Conservation (phyloP, 805 yeast species). For the Candida tallmaniae region DNA sequence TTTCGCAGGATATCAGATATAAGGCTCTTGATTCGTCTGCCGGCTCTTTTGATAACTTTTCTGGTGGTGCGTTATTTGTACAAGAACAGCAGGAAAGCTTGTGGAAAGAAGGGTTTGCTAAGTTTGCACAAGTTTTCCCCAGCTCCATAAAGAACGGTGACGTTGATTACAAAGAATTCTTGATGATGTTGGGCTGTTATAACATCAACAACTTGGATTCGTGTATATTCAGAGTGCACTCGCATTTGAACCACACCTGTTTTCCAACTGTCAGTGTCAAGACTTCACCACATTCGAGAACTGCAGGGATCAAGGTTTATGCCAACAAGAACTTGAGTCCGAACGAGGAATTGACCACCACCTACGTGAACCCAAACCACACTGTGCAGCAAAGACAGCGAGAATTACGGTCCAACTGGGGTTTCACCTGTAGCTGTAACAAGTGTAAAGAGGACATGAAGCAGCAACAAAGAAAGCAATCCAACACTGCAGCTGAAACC, state of each 20-base stretch:
- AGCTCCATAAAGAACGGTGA: constrained; percentile 14
- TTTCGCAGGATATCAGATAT: constrained; percentile 62
- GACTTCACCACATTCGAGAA: constrained; percentile 32
- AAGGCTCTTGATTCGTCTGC: constrained; percentile 53
- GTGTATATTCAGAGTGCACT: constrained; percentile 54
- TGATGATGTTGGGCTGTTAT: constrained; percentile 63
- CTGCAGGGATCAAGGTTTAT: constrained; percentile 53
- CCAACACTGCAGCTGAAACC: constrained; percentile 21
- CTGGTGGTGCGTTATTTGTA: constrained; percentile 51
- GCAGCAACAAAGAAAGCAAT: constrained; percentile 42
- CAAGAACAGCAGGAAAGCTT: constrained; percentile 52
- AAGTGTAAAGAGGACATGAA: constrained; percentile 59
- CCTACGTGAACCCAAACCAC: constrained; percentile 66
- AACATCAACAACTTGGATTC: constrained; percentile 71
- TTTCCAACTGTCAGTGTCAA: constrained; percentile 62
- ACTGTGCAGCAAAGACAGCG: constrained; percentile 60
- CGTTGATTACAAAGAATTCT: constrained; percentile 47
- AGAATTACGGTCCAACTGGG: constrained; percentile 71
- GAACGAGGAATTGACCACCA: constrained; percentile 65
- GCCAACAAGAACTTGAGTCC: constrained; percentile 55
- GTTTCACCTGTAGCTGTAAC: constrained; percentile 65
- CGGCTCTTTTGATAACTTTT: constrained; percentile 48
- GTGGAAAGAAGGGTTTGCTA: constrained; percentile 55
- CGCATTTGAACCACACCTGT: constrained; percentile 76
- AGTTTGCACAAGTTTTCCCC: constrained; percentile 49